These are phyloP conservation scores for Macrocybe gigantea DNA, from an alignment of 768 basidiomycete genomes.

Conservation along the genomic window DNA sequence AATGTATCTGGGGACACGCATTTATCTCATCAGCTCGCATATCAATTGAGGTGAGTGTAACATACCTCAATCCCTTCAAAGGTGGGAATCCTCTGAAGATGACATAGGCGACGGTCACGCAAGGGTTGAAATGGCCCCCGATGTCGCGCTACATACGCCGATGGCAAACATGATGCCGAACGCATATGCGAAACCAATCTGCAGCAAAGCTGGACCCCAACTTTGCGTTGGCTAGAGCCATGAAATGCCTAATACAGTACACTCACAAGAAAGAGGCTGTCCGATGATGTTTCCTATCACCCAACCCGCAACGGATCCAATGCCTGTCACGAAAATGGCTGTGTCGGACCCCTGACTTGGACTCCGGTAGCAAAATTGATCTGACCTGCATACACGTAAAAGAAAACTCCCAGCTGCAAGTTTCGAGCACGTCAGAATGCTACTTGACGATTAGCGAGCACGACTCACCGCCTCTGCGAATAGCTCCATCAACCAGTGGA, in stretches of 20 bases:
- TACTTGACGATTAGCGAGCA: not conserved
- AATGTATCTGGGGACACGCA: slow-evolving; percentile 43
- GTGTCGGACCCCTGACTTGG: not conserved
- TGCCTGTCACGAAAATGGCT: slow-evolving; percentile 24
- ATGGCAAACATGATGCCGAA: slow-evolving; percentile 58
- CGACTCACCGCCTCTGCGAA: slow-evolving; percentile 52
- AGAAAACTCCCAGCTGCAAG: slow-evolving; percentile 50
- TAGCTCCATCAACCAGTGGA: slow-evolving; percentile 52
- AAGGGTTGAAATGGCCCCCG: slow-evolving; percentile 67
- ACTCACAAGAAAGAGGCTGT: slow-evolving; percentile 43
- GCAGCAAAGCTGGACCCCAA: slow-evolving; percentile 37
- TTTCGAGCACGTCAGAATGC: slow-evolving; percentile 2
- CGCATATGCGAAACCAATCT: slow-evolving; percentile 53
- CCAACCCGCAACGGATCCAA: slow-evolving; percentile 49
- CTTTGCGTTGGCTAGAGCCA: not conserved
- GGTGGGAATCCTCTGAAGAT: slow-evolving; percentile 52
- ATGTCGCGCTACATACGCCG: slow-evolving; percentile 42
- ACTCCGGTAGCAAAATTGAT: not conserved
- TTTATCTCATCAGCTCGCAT: not conserved
- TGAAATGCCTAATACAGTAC: not conserved
- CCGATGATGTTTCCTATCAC: slow-evolving; percentile 40
- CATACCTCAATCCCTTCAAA: slow-evolving; percentile 43
- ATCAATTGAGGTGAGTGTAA: not conserved
- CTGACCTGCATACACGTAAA: slow-evolving; percentile 52
- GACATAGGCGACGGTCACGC: slow-evolving; percentile 46